Evolutionary conservation across 441 rosid species (phyloP), one percentile per base, ranked within the genome.

Genomic region (Populus trichocarpa): DNA sequence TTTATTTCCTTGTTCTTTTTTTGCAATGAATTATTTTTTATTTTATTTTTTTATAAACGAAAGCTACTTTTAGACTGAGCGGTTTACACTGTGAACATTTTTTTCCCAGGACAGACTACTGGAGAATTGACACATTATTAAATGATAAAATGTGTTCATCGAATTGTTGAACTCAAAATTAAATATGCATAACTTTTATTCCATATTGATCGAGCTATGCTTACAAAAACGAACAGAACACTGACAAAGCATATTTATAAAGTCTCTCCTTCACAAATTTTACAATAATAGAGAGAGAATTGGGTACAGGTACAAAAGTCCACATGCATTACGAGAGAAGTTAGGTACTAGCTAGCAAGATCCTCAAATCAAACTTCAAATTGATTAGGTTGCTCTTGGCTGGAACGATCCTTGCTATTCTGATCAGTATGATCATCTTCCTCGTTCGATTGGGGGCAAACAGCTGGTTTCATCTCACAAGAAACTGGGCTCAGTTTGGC

Each of bases 371-470:
- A 61, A 6, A 63, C 25, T 8, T 75, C 80, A 7, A 35, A 50
- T 22, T 38, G 26, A 66, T 4, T 2, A 4, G 38, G 75, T 16
- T 71, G 35, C 14, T 61, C 68, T 26, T 69, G 42, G 32, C 70
- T 72, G 25, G 42, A 77, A 78, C 81, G 77, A 36, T 26, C 76
- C 57, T 78, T 75, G 66, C 79, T 73, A 53, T 11, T 28, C 75
- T 73, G 25, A 25, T 25, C 85, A 73, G 76, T 33, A 78, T 81
- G 80, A 32, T 75, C 84, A 74, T 76, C 75, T 32, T 46, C 22
- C 38, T 76, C 50, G n/a, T 71, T 75, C 18, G 80, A 74, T 53
- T 70, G 73, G 59, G 82, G 72, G 75, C 71, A 73, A 38, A 13
- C 53, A n/a, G 69, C 36, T 63, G 67, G 77, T 20, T 77, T 75